Conservation (phyloP, 2,329 filamentous ascomycete genomes). For the Pseudopyricularia javanii region DNA sequence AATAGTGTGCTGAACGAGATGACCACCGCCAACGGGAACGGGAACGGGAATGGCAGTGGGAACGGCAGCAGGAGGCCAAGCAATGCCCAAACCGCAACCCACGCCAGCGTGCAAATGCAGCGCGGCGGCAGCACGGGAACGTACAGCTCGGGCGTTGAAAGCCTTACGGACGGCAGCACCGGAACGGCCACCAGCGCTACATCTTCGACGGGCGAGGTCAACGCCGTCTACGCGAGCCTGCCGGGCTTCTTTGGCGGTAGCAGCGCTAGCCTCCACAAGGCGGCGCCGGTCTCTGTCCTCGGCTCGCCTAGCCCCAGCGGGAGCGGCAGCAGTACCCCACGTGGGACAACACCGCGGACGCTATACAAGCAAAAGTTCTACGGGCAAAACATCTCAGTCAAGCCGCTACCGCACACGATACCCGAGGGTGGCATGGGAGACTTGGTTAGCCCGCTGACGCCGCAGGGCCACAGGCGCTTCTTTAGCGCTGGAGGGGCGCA, state of each 20-base stretch:
- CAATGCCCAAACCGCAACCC: background rate
- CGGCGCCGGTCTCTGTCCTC: background rate
- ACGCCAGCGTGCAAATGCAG: background rate
- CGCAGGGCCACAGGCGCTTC: background rate
- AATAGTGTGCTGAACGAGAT: constrained; percentile 1
- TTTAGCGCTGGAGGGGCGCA: background rate
- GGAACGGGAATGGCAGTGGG: no score
- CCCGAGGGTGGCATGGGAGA: constrained; percentile 1
- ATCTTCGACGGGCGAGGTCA: background rate
- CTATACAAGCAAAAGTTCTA: background rate
- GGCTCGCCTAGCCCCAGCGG: background rate
- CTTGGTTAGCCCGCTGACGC: constrained; percentile 9
- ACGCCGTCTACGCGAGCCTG: background rate
- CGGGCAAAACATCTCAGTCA: background rate
- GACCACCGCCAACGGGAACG: background rate
- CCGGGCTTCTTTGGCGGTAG: background rate
- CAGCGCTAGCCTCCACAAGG: background rate
- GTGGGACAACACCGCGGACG: background rate
- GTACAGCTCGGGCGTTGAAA: constrained; percentile 11
- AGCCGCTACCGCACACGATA: background rate
- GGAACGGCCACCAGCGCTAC: constrained; percentile 1
- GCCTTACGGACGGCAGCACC: constrained; percentile 16
- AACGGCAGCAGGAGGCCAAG: constrained; percentile 5
- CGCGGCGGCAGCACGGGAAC: constrained; percentile 2
- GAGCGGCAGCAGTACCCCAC: no score